phyloP scores from a whole-genome alignment of 202 grass and related monocot species.

The Dendrocalamus latiflorus region DNA sequence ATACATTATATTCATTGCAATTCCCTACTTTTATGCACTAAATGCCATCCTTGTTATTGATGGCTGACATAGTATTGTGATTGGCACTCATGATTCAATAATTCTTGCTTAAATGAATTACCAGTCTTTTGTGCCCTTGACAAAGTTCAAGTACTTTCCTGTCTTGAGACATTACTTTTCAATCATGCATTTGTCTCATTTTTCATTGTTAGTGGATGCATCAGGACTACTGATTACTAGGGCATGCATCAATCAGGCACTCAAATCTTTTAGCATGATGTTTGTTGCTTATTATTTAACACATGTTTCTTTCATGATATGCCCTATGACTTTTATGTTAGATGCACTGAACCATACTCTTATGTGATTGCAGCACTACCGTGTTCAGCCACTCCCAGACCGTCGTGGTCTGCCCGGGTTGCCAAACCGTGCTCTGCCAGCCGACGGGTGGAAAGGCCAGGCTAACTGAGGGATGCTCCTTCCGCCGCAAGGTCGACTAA shows the following conservation, averaged over 20 bases:
- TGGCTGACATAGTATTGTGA: background rate
- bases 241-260: background rate
- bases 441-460: conserved; percentile 60
- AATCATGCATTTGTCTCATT: background rate
- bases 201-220: background rate
- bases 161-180: background rate
- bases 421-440: conserved; percentile 68
- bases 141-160: background rate
- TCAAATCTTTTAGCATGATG: background rate
- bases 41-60: background rate
- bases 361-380: conserved; percentile 49
- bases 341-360: background rate
- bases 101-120: background rate
- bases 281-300: background rate
- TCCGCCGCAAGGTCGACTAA: conserved; percentile 59
- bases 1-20: background rate
- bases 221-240: background rate
- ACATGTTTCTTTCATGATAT: background rate
- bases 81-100: background rate
- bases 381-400: conserved; percentile 82
- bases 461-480: conserved; percentile 65
- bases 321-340: background rate
- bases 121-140: background rate
- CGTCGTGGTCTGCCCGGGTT: conserved; percentile 51
- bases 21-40: background rate